Base-by-base conservation (phyloP, 768 basidiomycete genomes). In the Favolaschia claudopus region DNA sequence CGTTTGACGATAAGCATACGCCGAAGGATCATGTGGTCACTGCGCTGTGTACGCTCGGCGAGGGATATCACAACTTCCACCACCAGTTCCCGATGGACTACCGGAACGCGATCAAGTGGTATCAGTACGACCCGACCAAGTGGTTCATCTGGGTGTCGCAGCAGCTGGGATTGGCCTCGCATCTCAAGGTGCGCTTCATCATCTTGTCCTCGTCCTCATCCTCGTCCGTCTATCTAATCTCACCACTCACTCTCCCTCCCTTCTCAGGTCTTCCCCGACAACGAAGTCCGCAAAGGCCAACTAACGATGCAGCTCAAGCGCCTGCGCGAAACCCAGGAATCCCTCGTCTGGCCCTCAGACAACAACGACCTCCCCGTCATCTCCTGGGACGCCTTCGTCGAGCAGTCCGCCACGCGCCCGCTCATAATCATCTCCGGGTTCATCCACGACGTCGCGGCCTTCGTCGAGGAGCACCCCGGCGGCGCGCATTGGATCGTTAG, bases 11-110 rank as follows among this genome's bases (percentile, higher is more conserved):
- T 85, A 96, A 95, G 79, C 93, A 95, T 75, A 91, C 93, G 9
- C 95, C 95, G 17, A 84, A 89, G 49, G 94, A 96, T 74, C 94
- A 96, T 74, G 72, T 95, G 59, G 71, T 96, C 71, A 96, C 95
- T 28, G 95, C 95, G 3, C 79, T 97, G 28, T 89, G 87, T 60
- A 97, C 95, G 33, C 89, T 96, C 68, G 95, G 95, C 51, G 95
- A 98, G 75, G 95, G 95, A 15, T 98, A 98, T 79, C 95, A 98
- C 82, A 98, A 98, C 76, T 96, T 96, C 86, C 95, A 98, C 78
- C 95, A 98, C 61, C 81, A 89, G 70, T 96, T 96, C 85, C 95
- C 95, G 7, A 94, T 94, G 92, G 95, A 98, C 74, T 98, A 95
- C 79, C 86, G 95, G 24, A 96, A 96, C 69, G 95, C 94, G 51